Evolutionary conservation across 2,329 filamentous ascomycete species (phyloP), one percentile per base, ranked within the genome.

Genomic region (Exophiala oligosperma): DNA sequence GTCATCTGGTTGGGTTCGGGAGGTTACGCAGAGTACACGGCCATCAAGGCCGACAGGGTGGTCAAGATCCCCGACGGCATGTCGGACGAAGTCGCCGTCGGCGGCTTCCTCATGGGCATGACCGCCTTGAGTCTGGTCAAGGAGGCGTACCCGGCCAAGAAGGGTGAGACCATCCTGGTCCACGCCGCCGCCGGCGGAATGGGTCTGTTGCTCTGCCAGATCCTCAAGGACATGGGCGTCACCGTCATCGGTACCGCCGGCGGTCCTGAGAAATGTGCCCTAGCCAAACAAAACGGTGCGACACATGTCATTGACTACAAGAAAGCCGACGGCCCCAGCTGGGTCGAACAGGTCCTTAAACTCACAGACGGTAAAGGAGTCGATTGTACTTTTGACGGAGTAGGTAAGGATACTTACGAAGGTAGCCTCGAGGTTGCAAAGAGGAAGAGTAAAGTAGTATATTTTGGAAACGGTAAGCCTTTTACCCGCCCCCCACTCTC

Each of bases 121-220:
- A 96, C 92, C 1, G 91, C 91, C 0, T 79, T 94, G 66, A 90
- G 90, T 0, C 80, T 96, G 29, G 84, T 91, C 59, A 84, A 87
- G 56, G 91, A 96, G 71, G 84, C 89, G 3, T 80, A 88, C 64
- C 69, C 79, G 0, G 90, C 93, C 5, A 79, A 91, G 71, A 80
- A 84, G 64, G 90, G 87, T 1, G 90, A 95, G 66, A 94, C 89
- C 86, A 81, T 91, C 0, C 83, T 96, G 2, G 85, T 96, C 14
- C 91, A 94, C 67, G 92, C 92, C 0, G 92, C 92, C 0, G 91
- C 91, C 0, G 92, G 92, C 14, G 92, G 92, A 14, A 90, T 91
- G 0, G 90, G 90, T 0, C 76, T 88, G 44, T 83, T 90, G 74
- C 80, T 96, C 28, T 57, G 55, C 41, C 91, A 95, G 79, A 76